phyloP scores from a whole-genome alignment of 2,329 filamentous ascomycete species.

The Geoglossum cookeanum region DNA sequence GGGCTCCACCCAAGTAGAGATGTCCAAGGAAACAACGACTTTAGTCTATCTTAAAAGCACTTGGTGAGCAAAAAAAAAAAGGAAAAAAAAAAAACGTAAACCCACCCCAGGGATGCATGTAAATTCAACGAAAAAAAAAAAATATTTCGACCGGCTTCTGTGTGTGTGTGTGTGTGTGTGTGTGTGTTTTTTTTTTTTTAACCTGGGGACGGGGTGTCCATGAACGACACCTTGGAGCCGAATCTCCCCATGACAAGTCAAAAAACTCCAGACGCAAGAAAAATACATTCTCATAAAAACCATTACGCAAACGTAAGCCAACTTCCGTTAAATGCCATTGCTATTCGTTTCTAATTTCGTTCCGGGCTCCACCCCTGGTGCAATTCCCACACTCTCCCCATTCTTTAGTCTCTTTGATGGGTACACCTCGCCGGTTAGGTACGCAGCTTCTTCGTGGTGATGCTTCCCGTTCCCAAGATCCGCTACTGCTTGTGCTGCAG shows the following conservation, averaged over 20 bases:
- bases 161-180: too few species aligned
- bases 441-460: slow-evolving; percentile 11
- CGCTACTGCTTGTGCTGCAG: slow-evolving; percentile 16
- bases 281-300: background rate
- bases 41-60: background rate
- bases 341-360: background rate
- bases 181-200: background rate
- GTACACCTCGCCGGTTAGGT: slow-evolving; percentile 7
- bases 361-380: background rate
- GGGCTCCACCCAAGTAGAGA: background rate
- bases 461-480: slow-evolving; percentile 17
- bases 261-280: background rate
- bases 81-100: too few species aligned
- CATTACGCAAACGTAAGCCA: background rate
- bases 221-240: background rate
- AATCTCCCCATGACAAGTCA: background rate
- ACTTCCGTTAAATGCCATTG: background rate
- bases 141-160: background rate
- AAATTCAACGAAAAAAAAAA: background rate
- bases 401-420: slow-evolving; percentile 2
- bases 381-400: background rate
- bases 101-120: background rate
- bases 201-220: background rate
- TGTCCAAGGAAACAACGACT: background rate
- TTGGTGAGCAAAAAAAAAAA: background rate